These are phyloP conservation scores for Mallotus repandus DNA, from an alignment of 441 rosid species.

Conservation along the genomic window DNA sequence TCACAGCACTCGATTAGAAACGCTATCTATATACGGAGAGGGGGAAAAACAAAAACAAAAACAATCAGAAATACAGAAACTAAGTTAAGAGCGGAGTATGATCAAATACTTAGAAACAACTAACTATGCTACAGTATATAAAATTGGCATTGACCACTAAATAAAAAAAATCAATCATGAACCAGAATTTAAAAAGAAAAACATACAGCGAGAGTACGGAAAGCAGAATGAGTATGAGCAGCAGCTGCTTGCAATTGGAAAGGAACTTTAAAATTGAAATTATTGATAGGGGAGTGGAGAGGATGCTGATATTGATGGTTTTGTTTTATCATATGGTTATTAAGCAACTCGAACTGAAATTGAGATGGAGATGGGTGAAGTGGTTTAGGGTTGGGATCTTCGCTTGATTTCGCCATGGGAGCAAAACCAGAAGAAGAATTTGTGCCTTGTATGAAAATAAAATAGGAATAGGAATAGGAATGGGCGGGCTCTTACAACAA, in stretches of 20 bases:
- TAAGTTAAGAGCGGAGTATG: too few relatives aligned
- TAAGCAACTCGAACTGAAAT: slow-evolving; percentile 35
- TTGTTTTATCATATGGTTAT: not conserved
- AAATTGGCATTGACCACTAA: too few relatives aligned
- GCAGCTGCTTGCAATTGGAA: slow-evolving; percentile 8
- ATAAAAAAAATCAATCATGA: not conserved
- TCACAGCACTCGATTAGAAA: too few relatives aligned
- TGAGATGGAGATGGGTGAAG: slow-evolving; percentile 28
- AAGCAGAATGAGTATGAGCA: slow-evolving; percentile 28
- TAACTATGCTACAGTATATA: too few relatives aligned
- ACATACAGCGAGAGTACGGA: slow-evolving; percentile 36
- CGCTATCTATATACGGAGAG: too few relatives aligned
- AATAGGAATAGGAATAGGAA: slow-evolving; percentile 1
- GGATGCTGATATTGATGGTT: too few relatives aligned
- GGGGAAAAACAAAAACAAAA: too few relatives aligned
- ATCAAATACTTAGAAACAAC: too few relatives aligned
- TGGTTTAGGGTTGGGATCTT: slow-evolving; percentile 37
- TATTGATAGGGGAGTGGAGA: not conserved
- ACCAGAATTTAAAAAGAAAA: not conserved
- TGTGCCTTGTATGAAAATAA: not conserved
- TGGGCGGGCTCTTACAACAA: too few relatives aligned
- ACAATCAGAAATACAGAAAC: too few relatives aligned
- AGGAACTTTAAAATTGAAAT: slow-evolving; percentile 8
- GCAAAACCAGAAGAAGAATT: not conserved
- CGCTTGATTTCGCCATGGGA: slow-evolving; percentile 41